phyloP scores from a whole-genome alignment of 2,329 filamentous ascomycete species.

The Cladosporium phlei region DNA sequence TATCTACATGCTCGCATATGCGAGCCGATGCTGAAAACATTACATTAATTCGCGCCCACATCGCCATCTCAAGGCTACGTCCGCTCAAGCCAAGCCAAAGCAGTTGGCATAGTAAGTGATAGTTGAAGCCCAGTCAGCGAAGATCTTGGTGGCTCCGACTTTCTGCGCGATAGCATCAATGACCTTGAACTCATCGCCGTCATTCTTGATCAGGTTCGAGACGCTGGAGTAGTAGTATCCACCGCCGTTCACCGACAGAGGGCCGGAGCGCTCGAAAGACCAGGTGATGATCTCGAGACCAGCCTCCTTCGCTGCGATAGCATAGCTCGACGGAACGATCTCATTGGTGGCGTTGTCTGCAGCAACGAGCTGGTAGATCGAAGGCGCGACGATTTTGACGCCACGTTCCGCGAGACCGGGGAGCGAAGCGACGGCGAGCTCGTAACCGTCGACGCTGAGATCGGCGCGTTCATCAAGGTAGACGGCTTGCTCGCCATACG shows the following conservation, averaged over 20 bases:
- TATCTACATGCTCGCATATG: no score
- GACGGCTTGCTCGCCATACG: conserved; percentile 58
- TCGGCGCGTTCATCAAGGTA: conserved; percentile 62
- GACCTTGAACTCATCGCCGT: conserved; percentile 64
- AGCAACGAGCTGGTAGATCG: conserved; percentile 58
- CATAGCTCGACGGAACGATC: conserved; percentile 61
- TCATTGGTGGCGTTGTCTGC: conserved; percentile 43
- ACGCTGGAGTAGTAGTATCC: conserved; percentile 55
- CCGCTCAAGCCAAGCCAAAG: no score
- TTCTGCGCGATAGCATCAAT: conserved; percentile 60
- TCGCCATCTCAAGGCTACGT: no score
- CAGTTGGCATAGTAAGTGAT: conserved; percentile 70
- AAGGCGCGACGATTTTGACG: conserved; percentile 59
- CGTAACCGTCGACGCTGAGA: conserved; percentile 44
- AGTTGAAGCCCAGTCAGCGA: conserved; percentile 66
- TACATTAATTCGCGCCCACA: no score
- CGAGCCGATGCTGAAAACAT: no score
- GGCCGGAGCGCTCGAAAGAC: conserved; percentile 63
- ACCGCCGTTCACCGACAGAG: conserved; percentile 45
- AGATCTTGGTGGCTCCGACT: conserved; percentile 58
- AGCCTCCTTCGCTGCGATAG: conserved; percentile 54
- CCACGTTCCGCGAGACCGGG: conserved; percentile 53
- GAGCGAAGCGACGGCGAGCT: conserved; percentile 53
- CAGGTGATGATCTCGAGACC: conserved; percentile 64
- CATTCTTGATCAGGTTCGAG: conserved; percentile 51